These are phyloP conservation scores for Alternaria sp. DNA, from an alignment of 2,329 filamentous ascomycete species.

Conservation along the genomic window DNA sequence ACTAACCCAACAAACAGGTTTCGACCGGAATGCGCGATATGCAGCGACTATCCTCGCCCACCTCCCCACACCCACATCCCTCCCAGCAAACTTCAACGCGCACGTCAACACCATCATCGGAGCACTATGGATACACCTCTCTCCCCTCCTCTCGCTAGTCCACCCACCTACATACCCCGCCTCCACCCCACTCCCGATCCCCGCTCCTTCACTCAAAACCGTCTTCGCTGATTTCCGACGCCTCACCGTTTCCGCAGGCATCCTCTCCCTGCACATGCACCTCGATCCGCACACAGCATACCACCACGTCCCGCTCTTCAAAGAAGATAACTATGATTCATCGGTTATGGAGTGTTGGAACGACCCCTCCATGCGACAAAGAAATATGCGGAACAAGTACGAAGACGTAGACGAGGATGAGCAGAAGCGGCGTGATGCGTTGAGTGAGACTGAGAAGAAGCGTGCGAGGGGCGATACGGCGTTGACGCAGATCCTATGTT, in stretches of 20 bases:
- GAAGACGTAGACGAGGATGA: not conserved
- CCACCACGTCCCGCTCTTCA: slow-evolving; percentile 31
- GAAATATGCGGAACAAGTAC: slow-evolving; percentile 1
- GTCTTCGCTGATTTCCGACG: not conserved
- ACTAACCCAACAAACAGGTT: too few relatives aligned
- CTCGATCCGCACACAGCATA: slow-evolving; percentile 36
- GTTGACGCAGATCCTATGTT: slow-evolving; percentile 28
- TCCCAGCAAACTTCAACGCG: slow-evolving; percentile 30
- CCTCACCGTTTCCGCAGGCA: slow-evolving; percentile 22
- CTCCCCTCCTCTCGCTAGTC: slow-evolving; percentile 22
- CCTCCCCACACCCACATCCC: not conserved
- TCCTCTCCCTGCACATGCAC: slow-evolving; percentile 35
- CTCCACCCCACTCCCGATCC: not conserved
- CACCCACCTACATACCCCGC: not conserved
- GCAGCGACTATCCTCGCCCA: slow-evolving; percentile 11
- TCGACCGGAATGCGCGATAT: slow-evolving; percentile 24
- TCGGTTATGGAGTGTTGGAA: slow-evolving; percentile 33
- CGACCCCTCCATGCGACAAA: slow-evolving; percentile 4
- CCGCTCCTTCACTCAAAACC: not conserved
- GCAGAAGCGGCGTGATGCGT: not conserved
- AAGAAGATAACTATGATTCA: slow-evolving; percentile 29
- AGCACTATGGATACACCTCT: slow-evolving; percentile 28
- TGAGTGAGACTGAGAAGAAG: slow-evolving; percentile 12
- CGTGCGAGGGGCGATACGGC: slow-evolving; percentile 19
- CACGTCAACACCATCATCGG: slow-evolving; percentile 26